Conservation (phyloP, 2,329 filamentous ascomycete genomes). For the Aspergillus chevalieri region DNA sequence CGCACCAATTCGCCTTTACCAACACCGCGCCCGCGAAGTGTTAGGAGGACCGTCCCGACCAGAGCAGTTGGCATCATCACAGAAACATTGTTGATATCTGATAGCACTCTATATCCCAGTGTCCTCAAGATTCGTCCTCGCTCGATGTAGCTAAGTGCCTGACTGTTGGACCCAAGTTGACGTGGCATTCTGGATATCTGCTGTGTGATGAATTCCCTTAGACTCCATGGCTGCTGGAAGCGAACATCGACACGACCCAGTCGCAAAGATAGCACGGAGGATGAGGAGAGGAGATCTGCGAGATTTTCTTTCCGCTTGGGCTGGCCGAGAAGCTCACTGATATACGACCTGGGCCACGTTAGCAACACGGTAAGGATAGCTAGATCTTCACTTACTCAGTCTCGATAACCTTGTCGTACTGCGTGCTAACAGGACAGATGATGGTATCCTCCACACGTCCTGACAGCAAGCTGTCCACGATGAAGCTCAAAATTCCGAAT, state of each 20-base stretch:
- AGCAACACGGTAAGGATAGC: constrained; percentile 4
- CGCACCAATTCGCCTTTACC: constrained; percentile 79
- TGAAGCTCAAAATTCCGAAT: constrained; percentile 88
- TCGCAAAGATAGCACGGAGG: constrained; percentile 80
- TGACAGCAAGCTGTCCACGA: constrained; percentile 82
- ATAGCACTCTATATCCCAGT: constrained; percentile 83
- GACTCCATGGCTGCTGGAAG: constrained; percentile 93
- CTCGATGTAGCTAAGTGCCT: constrained; percentile 45
- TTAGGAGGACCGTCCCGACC: constrained; percentile 88
- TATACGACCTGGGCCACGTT: constrained; percentile 61
- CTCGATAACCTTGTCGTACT: constrained; percentile 98
- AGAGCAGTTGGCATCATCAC: constrained; percentile 97
- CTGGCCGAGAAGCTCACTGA: constrained; percentile 84
- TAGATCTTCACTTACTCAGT: constrained; percentile 54
- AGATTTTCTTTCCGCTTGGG: constrained; percentile 96
- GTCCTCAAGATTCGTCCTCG: constrained; percentile 73
- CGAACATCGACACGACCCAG: constrained; percentile 89
- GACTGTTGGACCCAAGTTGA: constrained; percentile 26
- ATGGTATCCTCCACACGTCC: constrained; percentile 85
- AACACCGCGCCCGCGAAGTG: constrained; percentile 82
- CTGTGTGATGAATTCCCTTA: constrained; percentile 72
- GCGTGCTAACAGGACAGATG: constrained; percentile 91
- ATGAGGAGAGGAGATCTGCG: constrained; percentile 79
- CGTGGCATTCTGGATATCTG: constrained; percentile 59
- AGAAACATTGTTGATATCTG: constrained; percentile 91